Evolutionary conservation across 805 yeast species (phyloP).

Genomic region (Starmera pachycereana): DNA sequence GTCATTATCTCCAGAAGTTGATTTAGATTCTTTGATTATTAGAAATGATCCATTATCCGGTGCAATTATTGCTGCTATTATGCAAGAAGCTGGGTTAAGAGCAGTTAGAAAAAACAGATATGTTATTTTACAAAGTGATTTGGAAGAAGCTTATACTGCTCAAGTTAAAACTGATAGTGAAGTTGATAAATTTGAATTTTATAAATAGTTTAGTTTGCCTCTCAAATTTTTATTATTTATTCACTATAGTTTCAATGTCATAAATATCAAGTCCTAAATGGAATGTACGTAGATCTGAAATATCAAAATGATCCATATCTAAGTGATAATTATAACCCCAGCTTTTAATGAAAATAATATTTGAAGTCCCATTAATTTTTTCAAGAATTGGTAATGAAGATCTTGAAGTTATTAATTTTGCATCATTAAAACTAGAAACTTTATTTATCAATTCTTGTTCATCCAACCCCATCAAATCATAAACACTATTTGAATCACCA

Average conservation of each 20-base stretch:
- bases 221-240: too few species aligned
- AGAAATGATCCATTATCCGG: constrained; percentile 97
- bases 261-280: constrained; percentile 59
- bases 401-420: constrained; percentile 12
- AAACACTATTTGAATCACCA: constrained; percentile 18
- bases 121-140: constrained; percentile 89
- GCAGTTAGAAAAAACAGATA: constrained; percentile 98
- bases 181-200: constrained; percentile 95
- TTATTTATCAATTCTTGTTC: constrained; percentile 15
- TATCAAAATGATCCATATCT: constrained; percentile 70
- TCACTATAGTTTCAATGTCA: constrained; percentile 16
- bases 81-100: constrained; percentile 99
- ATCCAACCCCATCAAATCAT: constrained; percentile 40
- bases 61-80: constrained; percentile 95
- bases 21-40: constrained; percentile 85
- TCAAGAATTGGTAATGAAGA: constrained; percentile 16
- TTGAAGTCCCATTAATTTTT: constrained; percentile 3
- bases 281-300: constrained; percentile 32
- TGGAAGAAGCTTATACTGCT: constrained; percentile 95
- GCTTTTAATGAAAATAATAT: constrained; percentile 8
- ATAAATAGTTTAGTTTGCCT: constrained; percentile 39
- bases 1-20: constrained; percentile 97
- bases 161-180: constrained; percentile 95
- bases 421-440: constrained; percentile 8
- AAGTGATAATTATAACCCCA: constrained; percentile 40